These are phyloP conservation scores for Fraxinus greggii DNA, from an alignment of 305 asterid species.

Conservation along the genomic window DNA sequence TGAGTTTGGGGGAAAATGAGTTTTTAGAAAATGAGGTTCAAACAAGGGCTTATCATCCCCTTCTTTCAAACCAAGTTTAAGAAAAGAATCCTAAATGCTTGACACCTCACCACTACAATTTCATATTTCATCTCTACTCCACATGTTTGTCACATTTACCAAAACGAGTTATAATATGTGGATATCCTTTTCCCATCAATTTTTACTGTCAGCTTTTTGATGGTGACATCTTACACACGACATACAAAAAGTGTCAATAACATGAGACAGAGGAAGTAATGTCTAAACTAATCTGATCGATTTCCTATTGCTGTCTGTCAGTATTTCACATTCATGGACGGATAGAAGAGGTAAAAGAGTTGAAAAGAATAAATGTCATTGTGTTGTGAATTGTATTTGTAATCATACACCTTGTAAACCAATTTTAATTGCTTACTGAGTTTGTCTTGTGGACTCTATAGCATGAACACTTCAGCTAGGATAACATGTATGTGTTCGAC, in stretches of 20 bases:
- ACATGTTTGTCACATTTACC: not conserved
- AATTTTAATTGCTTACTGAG: not conserved
- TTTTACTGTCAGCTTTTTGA: not conserved
- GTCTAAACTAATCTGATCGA: not conserved
- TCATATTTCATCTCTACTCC: not conserved
- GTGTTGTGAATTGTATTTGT: not conserved
- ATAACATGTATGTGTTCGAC: too few relatives aligned
- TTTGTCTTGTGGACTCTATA: not conserved
- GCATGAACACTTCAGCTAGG: too few relatives aligned
- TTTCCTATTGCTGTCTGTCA: not conserved
- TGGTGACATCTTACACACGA: not conserved
- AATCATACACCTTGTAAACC: not conserved
- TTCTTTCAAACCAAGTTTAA: not conserved
- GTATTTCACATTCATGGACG: not conserved
- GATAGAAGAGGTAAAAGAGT: not conserved
- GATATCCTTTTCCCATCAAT: not conserved
- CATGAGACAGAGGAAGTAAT: not conserved
- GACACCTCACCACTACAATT: not conserved
- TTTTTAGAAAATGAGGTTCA: not conserved
- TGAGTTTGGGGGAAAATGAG: not conserved
- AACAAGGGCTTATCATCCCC: not conserved
- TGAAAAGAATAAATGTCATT: not conserved
- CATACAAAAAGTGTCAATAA: not conserved
- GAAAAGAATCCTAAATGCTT: not conserved
- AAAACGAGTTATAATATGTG: not conserved